Evolutionary conservation across 2,329 filamentous ascomycete species (phyloP), one percentile per base, ranked within the genome.

Genomic region (Colletotrichum scovillei): DNA sequence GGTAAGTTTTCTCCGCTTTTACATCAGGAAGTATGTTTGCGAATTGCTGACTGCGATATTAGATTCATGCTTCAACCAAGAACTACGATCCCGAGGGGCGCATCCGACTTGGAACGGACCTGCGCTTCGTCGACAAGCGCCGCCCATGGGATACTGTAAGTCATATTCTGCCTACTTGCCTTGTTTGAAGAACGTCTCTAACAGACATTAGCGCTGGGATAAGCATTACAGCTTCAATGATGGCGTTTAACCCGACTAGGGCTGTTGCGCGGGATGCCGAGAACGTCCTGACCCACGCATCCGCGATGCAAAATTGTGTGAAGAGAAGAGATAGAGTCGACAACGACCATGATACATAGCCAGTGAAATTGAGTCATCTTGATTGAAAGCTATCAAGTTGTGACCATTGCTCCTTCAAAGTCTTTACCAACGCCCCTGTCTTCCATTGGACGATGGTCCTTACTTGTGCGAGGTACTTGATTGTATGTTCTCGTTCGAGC

Each of bases 91-190:
- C 84, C 0, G 80, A 86, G 6, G 86, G 87, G 67, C 78, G 86
- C 0, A 90, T 90, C 60, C 84, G 88, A 1, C 82, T 90, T 0
- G 89, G 86, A 0, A 90, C 89, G 2, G 88, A 90, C 76, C 76
- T 91, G 63, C 83, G 89, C 1, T 90, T 90, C 76, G 88, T 89
- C 8, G 83, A 90, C 74, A 72, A 52, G 32, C 86, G 84, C 7
- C 84, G 84, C 69, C 85, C 84, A 1, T 89, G 86, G 81, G 88
- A 90, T 74, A 85, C 80, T 74, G 84, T 85, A 24, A 60, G 68
- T 56, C 32, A 42, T 42, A 11, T 35, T 12, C 1, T 42, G 38
- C 6, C 1, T 0, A 12, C 4, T 16, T 19, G 8, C 19, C 5
- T 6, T 28, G 14, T 1, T 60, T 2, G 0, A 32, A 26, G 8